phyloP scores from a whole-genome alignment of 2,329 filamentous ascomycete genomes.

The Calycina herbarum region DNA sequence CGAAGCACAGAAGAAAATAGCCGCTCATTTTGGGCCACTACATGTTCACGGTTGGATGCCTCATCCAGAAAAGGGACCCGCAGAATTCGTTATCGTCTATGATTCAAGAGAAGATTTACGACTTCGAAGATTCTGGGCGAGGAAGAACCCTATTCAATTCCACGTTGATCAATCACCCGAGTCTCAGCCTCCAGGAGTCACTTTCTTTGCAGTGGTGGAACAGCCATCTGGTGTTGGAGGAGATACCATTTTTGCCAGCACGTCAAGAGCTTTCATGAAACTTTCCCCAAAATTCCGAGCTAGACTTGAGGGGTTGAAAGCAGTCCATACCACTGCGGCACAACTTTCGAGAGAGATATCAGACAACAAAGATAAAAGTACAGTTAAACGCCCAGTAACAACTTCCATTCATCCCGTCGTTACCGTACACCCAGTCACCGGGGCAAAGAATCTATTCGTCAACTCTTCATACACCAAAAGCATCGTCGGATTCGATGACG shows the following conservation, averaged over 20 bases:
- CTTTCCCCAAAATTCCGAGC: conserved; percentile 75
- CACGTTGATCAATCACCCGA: conserved; percentile 87
- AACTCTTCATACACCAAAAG: conserved; percentile 77
- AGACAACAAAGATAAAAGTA: conserved; percentile 62
- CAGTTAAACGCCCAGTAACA: conserved; percentile 74
- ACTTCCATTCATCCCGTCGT: conserved; percentile 73
- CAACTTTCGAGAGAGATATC: conserved; percentile 74
- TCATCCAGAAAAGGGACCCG: conserved; percentile 44
- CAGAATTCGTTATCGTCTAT: conserved; percentile 49
- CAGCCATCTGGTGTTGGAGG: conserved; percentile 69
- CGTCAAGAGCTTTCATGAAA: conserved; percentile 73
- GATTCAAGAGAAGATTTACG: conserved; percentile 47
- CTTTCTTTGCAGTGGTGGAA: conserved; percentile 81
- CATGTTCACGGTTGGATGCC: conserved; percentile 61
- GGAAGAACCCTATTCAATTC: conserved; percentile 73
- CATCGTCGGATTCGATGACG: conserved; percentile 79
- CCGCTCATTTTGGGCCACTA: conserved; percentile 73
- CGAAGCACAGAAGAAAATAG: conserved; percentile 64
- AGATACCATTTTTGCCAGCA: conserved; percentile 78
- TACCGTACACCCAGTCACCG: conserved; percentile 73
- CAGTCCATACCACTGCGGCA: conserved; percentile 62
- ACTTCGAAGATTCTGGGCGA: conserved; percentile 37
- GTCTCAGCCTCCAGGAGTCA: conserved; percentile 80
- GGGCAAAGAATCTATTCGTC: conserved; percentile 77
- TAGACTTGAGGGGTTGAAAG: conserved; percentile 73